Conservation (phyloP, 2,329 filamentous ascomycete species). For the Penicillium digitatum region DNA sequence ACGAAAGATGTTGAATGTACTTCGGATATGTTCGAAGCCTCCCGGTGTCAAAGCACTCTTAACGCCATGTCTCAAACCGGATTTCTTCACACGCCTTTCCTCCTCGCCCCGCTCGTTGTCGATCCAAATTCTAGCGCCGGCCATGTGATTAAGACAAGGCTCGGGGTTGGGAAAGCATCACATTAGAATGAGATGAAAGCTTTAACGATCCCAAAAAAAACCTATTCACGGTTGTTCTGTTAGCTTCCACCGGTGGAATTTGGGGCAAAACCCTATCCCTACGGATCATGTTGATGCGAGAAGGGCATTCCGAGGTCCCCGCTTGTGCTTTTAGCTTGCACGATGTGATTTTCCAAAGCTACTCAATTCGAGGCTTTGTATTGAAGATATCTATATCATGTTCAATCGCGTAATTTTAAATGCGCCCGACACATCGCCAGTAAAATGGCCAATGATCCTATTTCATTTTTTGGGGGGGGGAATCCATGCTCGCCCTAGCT, state of each 20-base stretch:
- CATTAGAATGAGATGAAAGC: background rate
- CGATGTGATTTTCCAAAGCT: background rate
- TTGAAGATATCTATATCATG: background rate
- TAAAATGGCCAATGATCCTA: too few relatives aligned
- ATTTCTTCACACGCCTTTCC: background rate
- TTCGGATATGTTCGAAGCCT: background rate
- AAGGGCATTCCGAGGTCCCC: background rate
- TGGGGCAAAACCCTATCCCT: background rate
- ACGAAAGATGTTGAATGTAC: background rate
- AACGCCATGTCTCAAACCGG: background rate
- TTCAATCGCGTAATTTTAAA: background rate
- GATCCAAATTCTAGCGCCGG: background rate
- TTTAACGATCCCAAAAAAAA: background rate
- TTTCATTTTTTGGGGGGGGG: background rate
- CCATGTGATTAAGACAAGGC: background rate
- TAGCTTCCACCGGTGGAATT: background rate
- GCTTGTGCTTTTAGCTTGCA: background rate
- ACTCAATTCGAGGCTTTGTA: background rate
- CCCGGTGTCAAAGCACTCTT: background rate
- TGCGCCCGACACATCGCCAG: too few relatives aligned
- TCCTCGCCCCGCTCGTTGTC: background rate
- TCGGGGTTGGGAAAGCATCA: background rate
- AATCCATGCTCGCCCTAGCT: background rate
- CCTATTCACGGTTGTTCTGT: background rate
- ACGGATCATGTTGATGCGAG: background rate